These are phyloP conservation scores for Excoecaria agallocha DNA, from an alignment of 345 rosid genomes.

Conservation along the genomic window DNA sequence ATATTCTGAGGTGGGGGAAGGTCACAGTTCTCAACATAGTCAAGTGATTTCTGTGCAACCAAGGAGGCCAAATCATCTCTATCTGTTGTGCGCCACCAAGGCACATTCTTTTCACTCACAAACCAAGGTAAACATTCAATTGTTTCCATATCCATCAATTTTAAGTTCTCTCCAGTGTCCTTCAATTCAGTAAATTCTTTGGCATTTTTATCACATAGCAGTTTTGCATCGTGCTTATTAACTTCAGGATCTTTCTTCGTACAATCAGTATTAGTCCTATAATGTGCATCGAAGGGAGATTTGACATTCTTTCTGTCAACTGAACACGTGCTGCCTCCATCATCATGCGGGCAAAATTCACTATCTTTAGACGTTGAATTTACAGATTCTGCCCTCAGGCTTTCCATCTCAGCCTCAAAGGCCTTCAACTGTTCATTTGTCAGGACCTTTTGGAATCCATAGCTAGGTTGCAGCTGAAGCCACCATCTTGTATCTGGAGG, in stretches of 20 bases:
- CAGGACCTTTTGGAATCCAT: slow-evolving; percentile 54
- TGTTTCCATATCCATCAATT: slow-evolving; percentile 35
- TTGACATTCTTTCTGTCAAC: slow-evolving; percentile 14
- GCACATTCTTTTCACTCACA: slow-evolving; percentile 52
- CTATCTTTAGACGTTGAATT: slow-evolving; percentile 26
- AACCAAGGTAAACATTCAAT: slow-evolving; percentile 55
- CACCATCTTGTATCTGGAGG: slow-evolving; percentile 64
- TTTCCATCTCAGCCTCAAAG: slow-evolving; percentile 50
- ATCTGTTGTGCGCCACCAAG: slow-evolving; percentile 87
- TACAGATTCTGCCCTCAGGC: slow-evolving; percentile 26
- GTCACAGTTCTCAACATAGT: slow-evolving; percentile 75
- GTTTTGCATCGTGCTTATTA: slow-evolving; percentile 21
- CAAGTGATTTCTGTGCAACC: slow-evolving; percentile 77
- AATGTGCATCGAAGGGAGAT: slow-evolving; percentile 8
- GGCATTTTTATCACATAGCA: slow-evolving; percentile 25
- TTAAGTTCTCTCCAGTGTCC: slow-evolving; percentile 40
- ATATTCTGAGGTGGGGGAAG: slow-evolving; percentile 76
- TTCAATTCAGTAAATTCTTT: slow-evolving; percentile 43
- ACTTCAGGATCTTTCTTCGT: slow-evolving; percentile 19
- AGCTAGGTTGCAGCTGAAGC: slow-evolving; percentile 63
- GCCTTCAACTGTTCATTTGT: slow-evolving; percentile 45
- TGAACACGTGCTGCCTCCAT: not conserved
- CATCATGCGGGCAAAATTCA: slow-evolving; percentile 6
- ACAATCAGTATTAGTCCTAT: slow-evolving; percentile 9
- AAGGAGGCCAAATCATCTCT: slow-evolving; percentile 79